Evolutionary conservation across 345 rosid genomes (phyloP).

Genomic region (Brassica rapa): DNA sequence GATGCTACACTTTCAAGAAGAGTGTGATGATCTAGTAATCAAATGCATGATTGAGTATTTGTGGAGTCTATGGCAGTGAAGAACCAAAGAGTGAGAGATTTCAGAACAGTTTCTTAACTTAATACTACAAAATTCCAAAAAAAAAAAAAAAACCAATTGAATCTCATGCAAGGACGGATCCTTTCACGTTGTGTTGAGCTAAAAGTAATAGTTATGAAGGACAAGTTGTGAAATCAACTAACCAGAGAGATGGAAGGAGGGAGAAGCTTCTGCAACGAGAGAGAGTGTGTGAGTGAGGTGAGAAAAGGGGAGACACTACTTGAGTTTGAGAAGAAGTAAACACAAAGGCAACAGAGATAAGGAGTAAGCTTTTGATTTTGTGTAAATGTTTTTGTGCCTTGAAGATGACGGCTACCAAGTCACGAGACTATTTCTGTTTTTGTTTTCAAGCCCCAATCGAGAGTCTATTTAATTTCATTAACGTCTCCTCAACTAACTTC

Average conservation of each 20-base stretch:
- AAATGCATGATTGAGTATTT: neutral
- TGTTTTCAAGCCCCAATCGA: neutral
- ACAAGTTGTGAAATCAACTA: neutral
- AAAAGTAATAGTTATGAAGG: neutral
- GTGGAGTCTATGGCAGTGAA: neutral
- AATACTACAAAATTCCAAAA: too few relatives aligned
- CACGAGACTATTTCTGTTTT: slow-evolving; percentile 22
- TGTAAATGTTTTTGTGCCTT: slow-evolving; percentile 29
- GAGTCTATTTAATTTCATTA: neutral
- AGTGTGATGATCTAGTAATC: neutral
- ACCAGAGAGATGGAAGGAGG: slow-evolving; percentile 9
- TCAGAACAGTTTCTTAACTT: neutral
- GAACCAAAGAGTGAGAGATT: neutral
- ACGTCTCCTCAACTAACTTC: slow-evolving; percentile 20
- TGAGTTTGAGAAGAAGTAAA: slow-evolving; percentile 31
- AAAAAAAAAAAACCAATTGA: neutral
- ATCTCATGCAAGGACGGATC: neutral
- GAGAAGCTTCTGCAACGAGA: slow-evolving; percentile 5
- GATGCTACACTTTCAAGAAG: slow-evolving; percentile 9
- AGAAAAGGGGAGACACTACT: slow-evolving; percentile 7
- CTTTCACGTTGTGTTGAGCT: neutral
- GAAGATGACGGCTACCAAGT: slow-evolving; percentile 37
- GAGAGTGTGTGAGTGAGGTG: neutral
- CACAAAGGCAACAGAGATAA: slow-evolving; percentile 23
- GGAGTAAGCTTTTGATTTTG: slow-evolving; percentile 38